These are phyloP conservation scores for Aspergillus thermomutatus DNA, from an alignment of 2,329 filamentous ascomycete genomes.

Conservation along the genomic window DNA sequence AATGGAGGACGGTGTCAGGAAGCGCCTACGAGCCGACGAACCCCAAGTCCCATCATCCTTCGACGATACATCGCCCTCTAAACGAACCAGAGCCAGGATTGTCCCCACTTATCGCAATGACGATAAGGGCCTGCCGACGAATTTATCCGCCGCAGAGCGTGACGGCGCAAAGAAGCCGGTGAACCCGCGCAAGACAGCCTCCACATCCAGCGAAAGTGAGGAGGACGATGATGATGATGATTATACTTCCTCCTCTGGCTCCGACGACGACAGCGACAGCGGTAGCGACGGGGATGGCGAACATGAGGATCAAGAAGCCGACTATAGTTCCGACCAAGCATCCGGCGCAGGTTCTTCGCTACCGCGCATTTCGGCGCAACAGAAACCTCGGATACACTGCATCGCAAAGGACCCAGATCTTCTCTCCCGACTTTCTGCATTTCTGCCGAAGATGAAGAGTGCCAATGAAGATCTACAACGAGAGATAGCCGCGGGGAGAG, in stretches of 20 bases:
- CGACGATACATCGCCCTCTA: constrained; percentile 4
- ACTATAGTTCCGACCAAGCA: constrained; percentile 2
- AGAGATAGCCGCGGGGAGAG: constrained; percentile 34
- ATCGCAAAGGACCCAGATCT: constrained; percentile 27
- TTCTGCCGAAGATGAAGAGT: constrained; percentile 41
- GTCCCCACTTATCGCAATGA: neutral
- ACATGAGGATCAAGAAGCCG: constrained; percentile 6
- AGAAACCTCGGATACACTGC: constrained; percentile 33
- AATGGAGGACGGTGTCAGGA: constrained; percentile 13
- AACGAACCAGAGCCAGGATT: neutral
- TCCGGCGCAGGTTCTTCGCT: constrained; percentile 12
- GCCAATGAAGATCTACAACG: constrained; percentile 42
- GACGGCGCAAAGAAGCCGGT: neutral
- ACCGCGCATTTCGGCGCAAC: constrained; percentile 26
- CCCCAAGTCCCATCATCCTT: constrained; percentile 1
- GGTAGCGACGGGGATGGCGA: constrained; percentile 22
- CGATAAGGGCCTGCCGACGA: neutral
- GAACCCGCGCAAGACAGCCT: constrained; percentile 1
- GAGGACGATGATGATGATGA: constrained; percentile 17
- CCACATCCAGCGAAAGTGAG: neutral
- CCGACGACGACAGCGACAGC: constrained; percentile 22
- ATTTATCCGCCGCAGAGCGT: neutral
- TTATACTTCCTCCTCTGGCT: constrained; percentile 22
- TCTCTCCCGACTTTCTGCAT: constrained; percentile 37
- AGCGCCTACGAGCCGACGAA: constrained; percentile 13